Conservation (phyloP, 805 yeast genomes). For the Komagataella kurtzmanii region DNA sequence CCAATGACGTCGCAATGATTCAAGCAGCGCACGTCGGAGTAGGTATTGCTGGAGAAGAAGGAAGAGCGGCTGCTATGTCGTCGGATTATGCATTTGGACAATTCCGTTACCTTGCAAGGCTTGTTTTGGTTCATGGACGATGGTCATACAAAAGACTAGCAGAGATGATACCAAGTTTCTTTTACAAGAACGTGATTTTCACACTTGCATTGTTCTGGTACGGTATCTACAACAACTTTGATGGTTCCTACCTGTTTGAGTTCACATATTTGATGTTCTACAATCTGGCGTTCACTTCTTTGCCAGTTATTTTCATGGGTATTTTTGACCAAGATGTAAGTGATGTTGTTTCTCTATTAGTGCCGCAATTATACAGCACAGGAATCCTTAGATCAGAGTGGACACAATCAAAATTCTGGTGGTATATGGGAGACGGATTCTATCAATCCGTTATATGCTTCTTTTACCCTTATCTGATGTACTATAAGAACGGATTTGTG, state of each 20-base stretch:
- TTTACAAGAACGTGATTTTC: slow-evolving; percentile 68
- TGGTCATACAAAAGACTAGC: slow-evolving; percentile 77
- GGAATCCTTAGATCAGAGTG: slow-evolving; percentile 68
- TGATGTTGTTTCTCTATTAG: slow-evolving; percentile 52
- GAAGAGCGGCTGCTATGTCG: slow-evolving; percentile 81
- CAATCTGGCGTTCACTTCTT: slow-evolving; percentile 71
- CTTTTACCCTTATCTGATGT: slow-evolving; percentile 58
- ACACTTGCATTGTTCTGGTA: slow-evolving; percentile 69
- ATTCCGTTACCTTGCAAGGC: slow-evolving; percentile 55
- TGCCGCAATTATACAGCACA: slow-evolving; percentile 61
- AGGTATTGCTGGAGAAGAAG: slow-evolving; percentile 89
- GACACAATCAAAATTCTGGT: slow-evolving; percentile 52
- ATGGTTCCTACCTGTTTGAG: slow-evolving; percentile 70
- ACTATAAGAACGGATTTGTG: slow-evolving; percentile 26
- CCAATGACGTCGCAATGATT: slow-evolving; percentile 85
- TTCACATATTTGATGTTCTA: slow-evolving; percentile 72
- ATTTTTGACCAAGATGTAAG: slow-evolving; percentile 73
- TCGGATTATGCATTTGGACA: slow-evolving; percentile 82
- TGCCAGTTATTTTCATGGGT: slow-evolving; percentile 69
- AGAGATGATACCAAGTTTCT: slow-evolving; percentile 76
- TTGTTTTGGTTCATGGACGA: slow-evolving; percentile 68
- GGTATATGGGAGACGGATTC: slow-evolving; percentile 66
- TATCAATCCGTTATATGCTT: slow-evolving; percentile 64
- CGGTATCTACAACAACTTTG: slow-evolving; percentile 61
- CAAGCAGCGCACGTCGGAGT: slow-evolving; percentile 83